A percentile compares a stretch with the other conserved stretches of the same genome.
Conservation (phyloP, 176 grass and related monocot genomes). For the Coix lacrymajobi region DNA sequence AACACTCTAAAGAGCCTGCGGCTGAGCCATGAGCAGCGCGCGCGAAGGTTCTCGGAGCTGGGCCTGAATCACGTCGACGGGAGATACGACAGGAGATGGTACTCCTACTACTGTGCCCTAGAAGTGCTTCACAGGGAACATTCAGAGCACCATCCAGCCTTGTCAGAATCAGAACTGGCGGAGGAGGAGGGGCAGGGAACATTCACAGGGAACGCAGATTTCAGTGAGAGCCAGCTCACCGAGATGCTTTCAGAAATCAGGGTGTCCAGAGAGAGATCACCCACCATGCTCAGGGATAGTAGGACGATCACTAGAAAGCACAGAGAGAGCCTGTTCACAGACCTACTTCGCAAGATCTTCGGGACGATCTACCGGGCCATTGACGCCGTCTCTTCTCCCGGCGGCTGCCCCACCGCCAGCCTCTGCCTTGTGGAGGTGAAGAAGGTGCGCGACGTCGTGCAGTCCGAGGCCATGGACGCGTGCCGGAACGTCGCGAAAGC, state of each 20-base stretch:
- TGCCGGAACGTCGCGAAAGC: no score
- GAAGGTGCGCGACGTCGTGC: not conserved
- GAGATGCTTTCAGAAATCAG: no score
- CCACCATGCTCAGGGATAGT: no score
- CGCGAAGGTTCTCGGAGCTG: not conserved
- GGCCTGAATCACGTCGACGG: not conserved
- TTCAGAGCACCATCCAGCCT: not conserved
- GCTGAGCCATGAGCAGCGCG: not conserved
- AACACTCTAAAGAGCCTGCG: not conserved
- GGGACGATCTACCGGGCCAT: not conserved
- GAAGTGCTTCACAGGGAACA: not conserved
- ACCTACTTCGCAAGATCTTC: not conserved
- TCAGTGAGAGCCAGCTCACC: no score
- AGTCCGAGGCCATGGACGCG: not conserved
- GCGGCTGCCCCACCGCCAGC: not conserved
- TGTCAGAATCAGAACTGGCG: no score
- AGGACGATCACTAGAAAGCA: no score
- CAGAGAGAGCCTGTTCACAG: not conserved
- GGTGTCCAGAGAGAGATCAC: no score
- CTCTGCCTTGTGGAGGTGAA: not conserved
- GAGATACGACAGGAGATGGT: not conserved
- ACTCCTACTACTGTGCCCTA: not conserved
- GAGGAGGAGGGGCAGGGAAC: no score
- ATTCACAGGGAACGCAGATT: no score
- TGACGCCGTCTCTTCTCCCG: not conserved